A percentile compares a stretch with the other conserved stretches of the same genome.
Evolutionary conservation across 176 grass and related monocot genomes (phyloP).

Genomic region (Triticum dicoccoides): DNA sequence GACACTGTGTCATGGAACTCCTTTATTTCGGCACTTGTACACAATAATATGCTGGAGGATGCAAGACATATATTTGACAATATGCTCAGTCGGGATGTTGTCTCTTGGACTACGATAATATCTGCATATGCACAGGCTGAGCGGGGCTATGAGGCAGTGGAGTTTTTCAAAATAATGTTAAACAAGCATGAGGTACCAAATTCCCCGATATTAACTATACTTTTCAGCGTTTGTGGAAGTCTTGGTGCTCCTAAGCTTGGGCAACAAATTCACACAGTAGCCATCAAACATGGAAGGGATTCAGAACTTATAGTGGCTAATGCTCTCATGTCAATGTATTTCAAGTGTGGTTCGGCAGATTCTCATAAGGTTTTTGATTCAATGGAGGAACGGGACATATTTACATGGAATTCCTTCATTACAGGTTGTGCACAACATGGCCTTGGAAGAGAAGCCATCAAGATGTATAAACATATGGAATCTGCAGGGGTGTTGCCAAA

Average conservation of each 20-base stretch:
- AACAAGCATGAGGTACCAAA: slow-evolving; percentile 37
- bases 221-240: slow-evolving; percentile 37
- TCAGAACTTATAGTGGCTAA: slow-evolving; percentile 48
- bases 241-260: slow-evolving; percentile 47
- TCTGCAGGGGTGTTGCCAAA: slow-evolving; percentile 44
- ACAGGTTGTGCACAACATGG: slow-evolving; percentile 61
- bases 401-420: slow-evolving; percentile 63
- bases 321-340: slow-evolving; percentile 56
- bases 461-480: slow-evolving; percentile 50
- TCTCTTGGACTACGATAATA: slow-evolving; percentile 49
- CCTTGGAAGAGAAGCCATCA: slow-evolving; percentile 42
- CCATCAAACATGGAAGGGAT: slow-evolving; percentile 43
- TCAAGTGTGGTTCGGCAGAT: slow-evolving; percentile 42
- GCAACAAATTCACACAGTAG: slow-evolving; percentile 38
- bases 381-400: slow-evolving; percentile 40
- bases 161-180: slow-evolving; percentile 49
- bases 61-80: slow-evolving; percentile 42
- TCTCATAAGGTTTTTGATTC: slow-evolving; percentile 37
- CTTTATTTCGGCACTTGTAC: slow-evolving; percentile 43
- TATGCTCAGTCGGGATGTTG: slow-evolving; percentile 41
- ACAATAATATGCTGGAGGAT: slow-evolving; percentile 58
- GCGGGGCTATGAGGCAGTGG: slow-evolving; percentile 28
- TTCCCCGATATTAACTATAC: slow-evolving; percentile 46
- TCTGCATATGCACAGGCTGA: slow-evolving; percentile 51
- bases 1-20: slow-evolving; percentile 63